Evolutionary conservation across 768 basidiomycete species (phyloP).

Genomic region (Pleurotus citrinopileatus): DNA sequence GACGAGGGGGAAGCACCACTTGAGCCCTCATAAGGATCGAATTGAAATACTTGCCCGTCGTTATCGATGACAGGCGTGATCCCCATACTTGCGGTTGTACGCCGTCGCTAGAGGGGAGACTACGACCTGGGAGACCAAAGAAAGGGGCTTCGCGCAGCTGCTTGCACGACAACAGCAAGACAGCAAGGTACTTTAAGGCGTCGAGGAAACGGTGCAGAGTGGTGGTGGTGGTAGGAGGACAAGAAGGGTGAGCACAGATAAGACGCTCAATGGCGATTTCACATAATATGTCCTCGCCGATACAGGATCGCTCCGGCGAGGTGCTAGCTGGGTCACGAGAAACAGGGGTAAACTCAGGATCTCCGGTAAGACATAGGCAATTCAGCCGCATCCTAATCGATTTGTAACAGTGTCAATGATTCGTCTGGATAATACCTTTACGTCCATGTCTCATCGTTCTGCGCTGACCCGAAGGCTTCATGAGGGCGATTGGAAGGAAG

Average conservation of each 20-base stretch:
- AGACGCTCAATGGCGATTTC: slow-evolving; percentile 14
- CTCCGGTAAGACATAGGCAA: not conserved
- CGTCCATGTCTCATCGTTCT: not conserved
- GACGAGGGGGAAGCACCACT: slow-evolving; percentile 1
- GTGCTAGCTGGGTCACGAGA: slow-evolving; percentile 24
- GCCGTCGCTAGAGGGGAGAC: slow-evolving; percentile 22
- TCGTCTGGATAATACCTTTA: not conserved
- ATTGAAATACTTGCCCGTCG: slow-evolving; percentile 48
- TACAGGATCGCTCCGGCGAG: slow-evolving; percentile 28
- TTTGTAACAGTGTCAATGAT: not conserved
- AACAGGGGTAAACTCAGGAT: slow-evolving; percentile 10
- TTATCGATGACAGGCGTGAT: slow-evolving; percentile 49
- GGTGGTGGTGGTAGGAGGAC: slow-evolving; percentile 14
- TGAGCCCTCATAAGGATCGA: slow-evolving; percentile 42
- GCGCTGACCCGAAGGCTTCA: not conserved
- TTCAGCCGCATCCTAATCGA: not conserved
- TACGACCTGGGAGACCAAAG: not conserved
- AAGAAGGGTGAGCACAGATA: slow-evolving; percentile 13
- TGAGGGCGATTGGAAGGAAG: too few species aligned
- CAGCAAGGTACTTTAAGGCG: not conserved
- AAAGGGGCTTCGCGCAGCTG: not conserved
- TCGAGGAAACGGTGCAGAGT: slow-evolving; percentile 1
- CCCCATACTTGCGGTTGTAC: slow-evolving; percentile 21
- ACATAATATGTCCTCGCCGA: slow-evolving; percentile 27
- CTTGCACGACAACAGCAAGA: too few species aligned